Percentiles rank a stretch among this genome's conserved stretches.
Evolutionary conservation across 306 rosid genomes (phyloP).

Genomic region (Sesbania bispinosa): DNA sequence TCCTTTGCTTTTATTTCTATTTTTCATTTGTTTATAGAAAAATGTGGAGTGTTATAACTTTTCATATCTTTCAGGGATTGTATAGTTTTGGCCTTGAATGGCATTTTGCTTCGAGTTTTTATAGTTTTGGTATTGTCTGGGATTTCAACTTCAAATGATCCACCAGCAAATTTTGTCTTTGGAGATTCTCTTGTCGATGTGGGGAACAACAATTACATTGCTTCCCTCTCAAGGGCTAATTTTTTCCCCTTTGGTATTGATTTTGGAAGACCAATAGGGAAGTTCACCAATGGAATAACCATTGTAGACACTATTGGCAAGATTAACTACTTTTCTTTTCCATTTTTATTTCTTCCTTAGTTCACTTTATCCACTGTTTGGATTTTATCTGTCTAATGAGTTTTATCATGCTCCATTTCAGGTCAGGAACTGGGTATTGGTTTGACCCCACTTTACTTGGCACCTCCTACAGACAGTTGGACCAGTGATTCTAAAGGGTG

Average conservation of each 20-base stretch:
- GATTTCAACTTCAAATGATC: slow-evolving; percentile 25
- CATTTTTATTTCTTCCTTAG: neutral
- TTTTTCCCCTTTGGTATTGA: slow-evolving; percentile 55
- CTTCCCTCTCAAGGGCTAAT: slow-evolving; percentile 49
- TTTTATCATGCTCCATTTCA: slow-evolving; percentile 17
- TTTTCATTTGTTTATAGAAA: slow-evolving; percentile 21
- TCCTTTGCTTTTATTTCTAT: neutral
- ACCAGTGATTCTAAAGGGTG: slow-evolving; percentile 45
- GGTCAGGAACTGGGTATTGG: slow-evolving; percentile 44
- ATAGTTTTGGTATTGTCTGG: slow-evolving; percentile 16
- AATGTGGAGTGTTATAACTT: neutral
- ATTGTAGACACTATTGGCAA: slow-evolving; percentile 50
- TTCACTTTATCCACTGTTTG: neutral
- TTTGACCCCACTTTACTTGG: slow-evolving; percentile 58
- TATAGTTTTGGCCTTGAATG: slow-evolving; percentile 14
- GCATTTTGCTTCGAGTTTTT: neutral
- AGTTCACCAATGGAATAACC: slow-evolving; percentile 71
- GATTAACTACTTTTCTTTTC: neutral
- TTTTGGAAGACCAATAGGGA: slow-evolving; percentile 60
- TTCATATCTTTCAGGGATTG: neutral
- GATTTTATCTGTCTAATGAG: neutral
- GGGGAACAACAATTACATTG: slow-evolving; percentile 65
- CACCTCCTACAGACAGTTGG: slow-evolving; percentile 58
- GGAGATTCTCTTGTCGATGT: slow-evolving; percentile 70
- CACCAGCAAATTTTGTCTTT: slow-evolving; percentile 58